Base-by-base conservation (phyloP, 768 basidiomycete species). In the Mycena olivaceomarginata region DNA sequence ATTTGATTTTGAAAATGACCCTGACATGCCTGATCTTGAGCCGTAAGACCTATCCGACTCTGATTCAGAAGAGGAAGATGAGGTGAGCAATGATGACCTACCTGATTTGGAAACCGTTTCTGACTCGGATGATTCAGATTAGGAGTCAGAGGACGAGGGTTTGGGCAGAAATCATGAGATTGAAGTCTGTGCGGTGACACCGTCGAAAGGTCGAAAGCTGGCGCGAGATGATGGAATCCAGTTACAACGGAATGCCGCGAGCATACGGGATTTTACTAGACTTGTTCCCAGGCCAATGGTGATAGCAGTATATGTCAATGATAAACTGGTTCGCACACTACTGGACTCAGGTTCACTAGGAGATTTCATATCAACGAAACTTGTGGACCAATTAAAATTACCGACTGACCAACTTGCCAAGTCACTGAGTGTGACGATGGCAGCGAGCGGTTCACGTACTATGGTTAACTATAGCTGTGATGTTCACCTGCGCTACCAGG, bases 281-380 rank as follows among this genome's bases (percentile, higher is more conserved):
- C 12, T 51, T 7, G 48, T 51, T 16, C 48, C 48, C 1, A 13
- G 48, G 12, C 48, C 48, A 51, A 51, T 51, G 48, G 48, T 51
- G 12, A 18, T 51, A 1, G 48, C 18, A 7, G 48, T 51, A 20
- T 51, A 51, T 16, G 16, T 51, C 18, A 51, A 18, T 20, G 48
- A 51, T 16, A 48, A 83, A 10, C 76, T 82, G 0, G 83, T 78
- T 9, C 74, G 81, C 0, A 83, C 85, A 0, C 68, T 86, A 20
- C 39, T 86, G 4, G 85, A 86, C 59, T 79, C 82, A 0, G 85
- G 84, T 0, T 85, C 85, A 0, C 40, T 83, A 3, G 81, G 80
- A 2, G 85, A 86, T 72, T 85, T 86, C 56, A 81, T 86, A n/a
- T 83, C 84, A 0, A 79, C 84, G 1, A 81, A 65, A n/a, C 45